These are phyloP conservation scores for Pseudocercospora fijiensis DNA, from an alignment of 2,329 filamentous ascomycete species.

Conservation along the genomic window DNA sequence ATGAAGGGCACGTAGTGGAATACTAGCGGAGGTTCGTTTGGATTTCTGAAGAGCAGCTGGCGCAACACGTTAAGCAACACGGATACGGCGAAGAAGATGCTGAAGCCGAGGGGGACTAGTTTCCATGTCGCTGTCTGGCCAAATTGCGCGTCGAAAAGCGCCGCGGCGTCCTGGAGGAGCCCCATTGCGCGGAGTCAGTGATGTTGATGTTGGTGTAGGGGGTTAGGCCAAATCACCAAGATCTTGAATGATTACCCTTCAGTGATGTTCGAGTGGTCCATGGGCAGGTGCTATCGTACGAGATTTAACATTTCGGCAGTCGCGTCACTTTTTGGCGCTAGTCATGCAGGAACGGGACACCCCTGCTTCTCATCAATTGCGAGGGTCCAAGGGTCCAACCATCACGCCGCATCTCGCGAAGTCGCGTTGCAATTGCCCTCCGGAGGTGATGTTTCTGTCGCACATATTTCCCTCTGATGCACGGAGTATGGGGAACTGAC, in stretches of 20 bases:
- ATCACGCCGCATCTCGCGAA: background rate
- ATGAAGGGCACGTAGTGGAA: conserved; percentile 70
- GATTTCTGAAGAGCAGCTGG: conserved; percentile 70
- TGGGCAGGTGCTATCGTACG: conserved; percentile 12
- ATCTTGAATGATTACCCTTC: conserved; percentile 8
- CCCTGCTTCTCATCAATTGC: background rate
- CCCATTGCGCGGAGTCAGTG: conserved; percentile 27
- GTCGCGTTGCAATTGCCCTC: background rate
- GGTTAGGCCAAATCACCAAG: background rate
- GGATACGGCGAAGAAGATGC: conserved; percentile 53
- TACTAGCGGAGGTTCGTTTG: conserved; percentile 63
- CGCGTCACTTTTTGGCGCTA: conserved; percentile 4
- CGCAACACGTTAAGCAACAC: conserved; percentile 75
- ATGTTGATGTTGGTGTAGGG: background rate
- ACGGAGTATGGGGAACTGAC: background rate
- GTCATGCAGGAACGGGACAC: background rate
- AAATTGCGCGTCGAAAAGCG: conserved; percentile 23
- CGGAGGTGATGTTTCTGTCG: background rate
- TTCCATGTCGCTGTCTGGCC: conserved; percentile 41
- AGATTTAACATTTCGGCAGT: conserved; percentile 3
- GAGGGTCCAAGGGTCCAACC: background rate
- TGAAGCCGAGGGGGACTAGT: conserved; percentile 46
- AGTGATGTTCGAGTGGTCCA: conserved; percentile 7
- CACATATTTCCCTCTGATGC: too few species aligned
- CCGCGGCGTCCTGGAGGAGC: conserved; percentile 30